A percentile compares a stretch with the other conserved stretches of the same genome.
Evolutionary conservation across 257 asterid species (phyloP).

Genomic region (Galeopsis tetrahit): DNA sequence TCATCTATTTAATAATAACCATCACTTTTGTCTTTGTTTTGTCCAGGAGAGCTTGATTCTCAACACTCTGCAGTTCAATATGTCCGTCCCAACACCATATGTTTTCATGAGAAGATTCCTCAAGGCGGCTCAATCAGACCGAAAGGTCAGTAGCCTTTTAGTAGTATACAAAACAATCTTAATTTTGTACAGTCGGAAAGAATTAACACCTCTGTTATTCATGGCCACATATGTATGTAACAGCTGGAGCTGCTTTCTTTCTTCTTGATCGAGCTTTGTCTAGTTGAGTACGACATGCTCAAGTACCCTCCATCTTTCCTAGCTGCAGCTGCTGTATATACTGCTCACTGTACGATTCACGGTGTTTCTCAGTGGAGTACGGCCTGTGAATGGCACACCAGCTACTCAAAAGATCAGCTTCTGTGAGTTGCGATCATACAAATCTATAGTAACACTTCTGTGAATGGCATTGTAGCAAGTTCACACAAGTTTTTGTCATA

Average conservation of each 20-base stretch:
- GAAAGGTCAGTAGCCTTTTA: constrained; percentile 40
- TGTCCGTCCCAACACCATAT: constrained; percentile 77
- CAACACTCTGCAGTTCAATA: constrained; percentile 63
- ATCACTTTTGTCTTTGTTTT: neutral
- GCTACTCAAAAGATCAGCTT: constrained; percentile 58
- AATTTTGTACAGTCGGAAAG: neutral
- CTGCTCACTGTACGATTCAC: constrained; percentile 67
- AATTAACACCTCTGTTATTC: neutral
- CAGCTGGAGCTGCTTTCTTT: constrained; percentile 72
- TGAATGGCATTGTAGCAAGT: too few species aligned
- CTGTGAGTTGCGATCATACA: constrained; percentile 44
- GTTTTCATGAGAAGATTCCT: constrained; percentile 75
- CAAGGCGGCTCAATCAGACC: constrained; percentile 78
- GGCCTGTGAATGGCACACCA: constrained; percentile 59
- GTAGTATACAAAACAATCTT: neutral
- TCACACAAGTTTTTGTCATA: too few species aligned
- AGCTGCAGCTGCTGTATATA: constrained; percentile 88
- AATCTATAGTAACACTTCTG: neutral
- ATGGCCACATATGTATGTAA: neutral
- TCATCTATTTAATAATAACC: neutral
- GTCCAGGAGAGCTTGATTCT: constrained; percentile 43
- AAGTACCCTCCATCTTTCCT: constrained; percentile 71
- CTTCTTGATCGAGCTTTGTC: constrained; percentile 75
- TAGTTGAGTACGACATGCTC: constrained; percentile 81
- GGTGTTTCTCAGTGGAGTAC: constrained; percentile 70